phyloP scores from a whole-genome alignment of 176 grass and related monocot genomes.

The Carex myosuroides region DNA sequence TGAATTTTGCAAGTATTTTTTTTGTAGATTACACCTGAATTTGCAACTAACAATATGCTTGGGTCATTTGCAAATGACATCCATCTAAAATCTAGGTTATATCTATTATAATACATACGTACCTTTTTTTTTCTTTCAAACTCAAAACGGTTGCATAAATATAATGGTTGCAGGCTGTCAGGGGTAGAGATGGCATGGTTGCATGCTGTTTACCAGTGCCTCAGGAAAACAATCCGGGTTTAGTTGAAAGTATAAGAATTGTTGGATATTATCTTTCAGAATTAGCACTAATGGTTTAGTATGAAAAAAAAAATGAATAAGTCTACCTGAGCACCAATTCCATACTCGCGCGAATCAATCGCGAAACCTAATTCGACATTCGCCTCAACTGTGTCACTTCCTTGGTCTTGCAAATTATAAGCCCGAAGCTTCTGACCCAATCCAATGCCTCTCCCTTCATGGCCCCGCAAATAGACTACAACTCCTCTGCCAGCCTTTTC shows the following conservation, averaged over 20 bases:
- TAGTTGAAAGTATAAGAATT: not conserved
- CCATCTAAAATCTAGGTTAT: not conserved
- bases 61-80: not conserved
- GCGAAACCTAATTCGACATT: slow-evolving; percentile 89
- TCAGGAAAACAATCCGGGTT: not conserved
- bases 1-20: not conserved
- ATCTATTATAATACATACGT: not conserved
- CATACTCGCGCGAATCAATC: slow-evolving; percentile 84
- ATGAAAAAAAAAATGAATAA: not conserved
- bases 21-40: not conserved
- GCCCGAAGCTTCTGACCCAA: slow-evolving; percentile 79
- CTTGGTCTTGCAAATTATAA: slow-evolving; percentile 84
- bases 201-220: not conserved
- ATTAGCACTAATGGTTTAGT: not conserved
- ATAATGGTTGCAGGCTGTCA: not conserved
- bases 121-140: not conserved
- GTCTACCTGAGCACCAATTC: slow-evolving; percentile 83
- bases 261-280: not conserved
- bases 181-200: not conserved
- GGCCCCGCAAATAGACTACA: slow-evolving; percentile 79
- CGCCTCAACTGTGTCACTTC: slow-evolving; percentile 82
- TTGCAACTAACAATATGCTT: not conserved
- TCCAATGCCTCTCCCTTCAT: slow-evolving; percentile 93
- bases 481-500: slow-evolving; percentile 79
- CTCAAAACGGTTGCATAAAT: not conserved